Conservation (phyloP, 495 filamentous ascomycete species). For the Chaetomium tenue region DNA sequence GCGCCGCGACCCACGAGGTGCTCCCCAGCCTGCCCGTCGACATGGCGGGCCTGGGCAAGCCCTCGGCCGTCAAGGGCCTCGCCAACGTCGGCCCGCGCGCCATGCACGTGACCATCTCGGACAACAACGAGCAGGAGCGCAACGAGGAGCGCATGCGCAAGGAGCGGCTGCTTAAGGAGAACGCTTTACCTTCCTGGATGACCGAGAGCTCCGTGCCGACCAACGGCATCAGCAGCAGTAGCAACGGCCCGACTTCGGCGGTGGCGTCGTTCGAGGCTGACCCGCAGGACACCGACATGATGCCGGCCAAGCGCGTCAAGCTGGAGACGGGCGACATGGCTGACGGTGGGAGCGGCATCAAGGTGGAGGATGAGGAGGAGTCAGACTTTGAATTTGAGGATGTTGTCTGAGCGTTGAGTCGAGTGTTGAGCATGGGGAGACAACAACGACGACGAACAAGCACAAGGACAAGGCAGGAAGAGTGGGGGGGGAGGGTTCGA, state of each 20-base stretch:
- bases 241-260: too few relatives aligned
- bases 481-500: background rate
- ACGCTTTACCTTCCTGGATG: conserved; percentile 86
- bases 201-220: conserved; percentile 72
- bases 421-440: background rate
- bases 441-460: background rate
- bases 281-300: conserved; percentile 38
- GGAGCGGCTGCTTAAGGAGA: conserved; percentile 74
- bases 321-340: conserved; percentile 40
- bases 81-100: conserved; percentile 64
- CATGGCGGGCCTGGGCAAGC: conserved; percentile 40
- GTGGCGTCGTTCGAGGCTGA: conserved; percentile 14
- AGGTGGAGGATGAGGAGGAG: too few relatives aligned
- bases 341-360: conserved; percentile 43
- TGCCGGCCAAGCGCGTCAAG: conserved; percentile 55
- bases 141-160: conserved; percentile 69
- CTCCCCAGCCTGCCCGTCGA: conserved; percentile 54
- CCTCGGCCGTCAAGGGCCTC: conserved; percentile 69
- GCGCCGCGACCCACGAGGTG: conserved; percentile 61
- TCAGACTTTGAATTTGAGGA: conserved; percentile 70
- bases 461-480: background rate
- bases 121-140: conserved; percentile 72
- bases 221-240: background rate
- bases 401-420: conserved; percentile 38
- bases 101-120: conserved; percentile 76